Evolutionary conservation across 441 rosid species (phyloP), one percentile per base, ranked within the genome.

Genomic region (Jatropha podagrica): DNA sequence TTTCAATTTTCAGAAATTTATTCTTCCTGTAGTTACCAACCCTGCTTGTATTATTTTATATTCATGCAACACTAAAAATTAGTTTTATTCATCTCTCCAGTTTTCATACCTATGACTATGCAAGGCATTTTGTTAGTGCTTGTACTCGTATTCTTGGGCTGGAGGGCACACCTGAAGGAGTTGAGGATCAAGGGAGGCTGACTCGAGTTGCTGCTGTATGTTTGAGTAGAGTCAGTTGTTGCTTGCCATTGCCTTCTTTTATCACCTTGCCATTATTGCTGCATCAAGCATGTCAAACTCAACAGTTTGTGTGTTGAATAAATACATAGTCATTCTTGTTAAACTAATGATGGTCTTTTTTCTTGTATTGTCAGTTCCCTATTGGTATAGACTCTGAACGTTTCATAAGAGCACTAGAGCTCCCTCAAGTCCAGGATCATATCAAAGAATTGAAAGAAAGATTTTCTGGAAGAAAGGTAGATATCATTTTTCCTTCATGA

Each of bases 151-250:
- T 96, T 76, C 97, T 96, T 87, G 99, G 98, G 77, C 90, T 92
- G 68, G 99, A 96, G 83, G 99, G 98, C 75, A 96, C 99, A 69
- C 99, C 98, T 69, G 98, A 96, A 78, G 99, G 99, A 75, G 99
- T 96, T 71, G 99, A 94, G 78, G 93, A 92, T 88, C 98, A 96
- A 85, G 99, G 98, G 69, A 90, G 76, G 87, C 87, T 94, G 81
- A 96, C 99, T 74, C 87, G 98, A 79, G 99, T 96, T 71, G 97
- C 99, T 82, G 99, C 97, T 66, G 99, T 96, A 91, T 82, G 90
- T 81, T 74, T 74, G 27, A 73, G 23, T 72, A 76, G 48, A 72
- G 62, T 69, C 74, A 46, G 81, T 81, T 58, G 77, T 78, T 74
- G 66, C 72, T 81, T 74, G 52, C 58, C 73, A 77, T 58, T 80